phyloP scores from a whole-genome alignment of 495 filamentous ascomycete genomes.

The Aspergillus panamensis region DNA sequence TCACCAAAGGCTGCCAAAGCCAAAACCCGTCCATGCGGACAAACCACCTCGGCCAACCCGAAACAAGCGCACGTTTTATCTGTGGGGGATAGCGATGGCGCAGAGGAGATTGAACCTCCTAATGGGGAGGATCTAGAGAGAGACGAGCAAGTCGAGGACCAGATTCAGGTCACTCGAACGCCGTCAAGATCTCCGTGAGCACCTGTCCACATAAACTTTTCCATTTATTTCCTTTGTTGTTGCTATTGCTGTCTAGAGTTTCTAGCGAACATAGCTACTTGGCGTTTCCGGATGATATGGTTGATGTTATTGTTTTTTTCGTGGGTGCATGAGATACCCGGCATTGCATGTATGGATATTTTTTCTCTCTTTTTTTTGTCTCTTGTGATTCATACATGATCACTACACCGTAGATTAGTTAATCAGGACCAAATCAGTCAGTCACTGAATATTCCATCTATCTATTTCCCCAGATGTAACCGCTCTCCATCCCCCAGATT shows the following conservation, averaged over 20 bases:
- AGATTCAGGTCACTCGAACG: constrained; percentile 5
- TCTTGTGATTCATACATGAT: background rate
- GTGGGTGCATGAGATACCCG: constrained; percentile 32
- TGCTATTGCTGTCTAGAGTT: constrained; percentile 6
- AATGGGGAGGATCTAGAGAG: background rate
- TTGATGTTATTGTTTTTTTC: constrained; percentile 9
- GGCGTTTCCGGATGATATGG: constrained; percentile 10
- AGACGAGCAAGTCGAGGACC: background rate
- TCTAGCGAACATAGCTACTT: background rate
- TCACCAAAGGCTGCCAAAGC: background rate
- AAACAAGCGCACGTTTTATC: background rate
- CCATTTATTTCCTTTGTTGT: background rate
- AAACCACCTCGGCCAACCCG: background rate
- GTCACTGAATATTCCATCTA: background rate
- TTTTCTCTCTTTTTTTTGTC: background rate
- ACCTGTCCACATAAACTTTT: background rate
- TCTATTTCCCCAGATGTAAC: background rate
- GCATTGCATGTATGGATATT: constrained; percentile 19
- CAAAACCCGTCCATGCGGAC: background rate
- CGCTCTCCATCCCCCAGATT: no score
- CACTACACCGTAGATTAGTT: background rate
- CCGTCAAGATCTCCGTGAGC: constrained; percentile 1
- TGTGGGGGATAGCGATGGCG: constrained; percentile 8
- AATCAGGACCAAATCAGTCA: background rate
- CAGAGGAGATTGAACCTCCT: background rate